Base-by-base conservation (phyloP, 805 yeast species). In the Barnettozyma siamensis region DNA sequence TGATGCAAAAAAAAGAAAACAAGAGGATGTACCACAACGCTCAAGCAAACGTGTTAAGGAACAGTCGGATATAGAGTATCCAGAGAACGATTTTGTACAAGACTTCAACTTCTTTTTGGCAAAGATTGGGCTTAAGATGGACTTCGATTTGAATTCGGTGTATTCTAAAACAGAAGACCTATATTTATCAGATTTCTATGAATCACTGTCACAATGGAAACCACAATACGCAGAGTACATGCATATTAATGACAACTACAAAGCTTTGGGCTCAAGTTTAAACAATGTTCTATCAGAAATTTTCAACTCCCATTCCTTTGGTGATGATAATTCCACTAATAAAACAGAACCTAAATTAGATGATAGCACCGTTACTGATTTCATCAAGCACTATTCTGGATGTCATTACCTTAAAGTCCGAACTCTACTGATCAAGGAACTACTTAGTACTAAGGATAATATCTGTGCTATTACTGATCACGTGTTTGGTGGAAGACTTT, bases 371-470 rank as follows among this genome's bases (percentile, higher is more conserved):
- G 50, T 51, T 2, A 47, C 41, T 5, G 44, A 39, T 0, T 63
- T 67, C 38, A 41, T 70, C 5, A 26, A 46, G 1, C 28, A 24
- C 1, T 67, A 65, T 35, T 28, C 44, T 0, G 48, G 51, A 1
- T 48, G 48, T 16, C 74, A 71, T 40, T 62, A 64, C 30, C 67
- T 65, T 31, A 67, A 68, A 29, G 62, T 62, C 0, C 51, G 76
- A 29, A 45, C 58, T n/a, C 42, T 48, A 15, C 43, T 72, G 3
- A 33, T 72, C 3, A 24, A 53, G 7, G 31, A 28, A 2, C 37
- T 66, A 4, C 41, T 65, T 3, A 37, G 55, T 2, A 20, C 20
- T 4, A 13, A 39, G 7, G 34, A 36, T 4, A 50, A 49, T 15
- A 41, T 41, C 5, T 65, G 72, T 36, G 53, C 63, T 0, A 45